Percentiles rank a stretch among this genome's conserved stretches.
These are phyloP conservation scores for Aspergillus proliferans DNA, from an alignment of 2,329 filamentous ascomycete genomes.

Conservation along the genomic window DNA sequence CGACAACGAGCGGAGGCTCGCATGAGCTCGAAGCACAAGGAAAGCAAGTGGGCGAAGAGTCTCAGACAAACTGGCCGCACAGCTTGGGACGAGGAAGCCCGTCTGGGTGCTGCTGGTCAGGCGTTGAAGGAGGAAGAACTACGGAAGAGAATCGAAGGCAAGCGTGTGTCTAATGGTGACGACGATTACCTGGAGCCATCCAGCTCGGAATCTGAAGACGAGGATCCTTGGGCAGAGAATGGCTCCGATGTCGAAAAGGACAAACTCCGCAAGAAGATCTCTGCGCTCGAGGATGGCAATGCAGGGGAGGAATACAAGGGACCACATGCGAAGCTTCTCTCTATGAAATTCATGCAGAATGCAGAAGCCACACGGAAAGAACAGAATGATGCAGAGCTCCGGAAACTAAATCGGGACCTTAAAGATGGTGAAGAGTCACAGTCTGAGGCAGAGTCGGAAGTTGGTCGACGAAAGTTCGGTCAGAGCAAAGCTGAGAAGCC, in stretches of 20 bases:
- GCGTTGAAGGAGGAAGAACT: conserved; percentile 77
- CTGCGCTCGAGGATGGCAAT: conserved; percentile 45
- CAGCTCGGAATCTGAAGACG: conserved; percentile 56
- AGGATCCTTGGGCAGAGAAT: conserved; percentile 54
- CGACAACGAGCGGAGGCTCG: conserved; percentile 73
- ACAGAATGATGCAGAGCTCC: conserved; percentile 71
- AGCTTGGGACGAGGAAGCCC: conserved; percentile 83
- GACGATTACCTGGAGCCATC: conserved; percentile 47
- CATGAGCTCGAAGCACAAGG: conserved; percentile 76
- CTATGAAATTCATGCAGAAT: conserved; percentile 91
- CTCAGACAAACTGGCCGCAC: conserved; percentile 71
- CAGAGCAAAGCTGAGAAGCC: conserved; percentile 25
- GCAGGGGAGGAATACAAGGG: conserved; percentile 30
- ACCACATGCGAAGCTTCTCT: conserved; percentile 62
- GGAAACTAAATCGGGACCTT: conserved; percentile 65
- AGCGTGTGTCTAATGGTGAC: conserved; percentile 56
- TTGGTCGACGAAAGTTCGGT: conserved; percentile 55
- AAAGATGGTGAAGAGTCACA: conserved; percentile 56
- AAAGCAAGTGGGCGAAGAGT: conserved; percentile 89
- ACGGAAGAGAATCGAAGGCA: conserved; percentile 70
- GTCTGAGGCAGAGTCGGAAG: conserved; percentile 45
- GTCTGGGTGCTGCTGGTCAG: conserved; percentile 71
- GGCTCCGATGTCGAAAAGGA: conserved; percentile 30
- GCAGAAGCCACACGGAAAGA: conserved; percentile 73
- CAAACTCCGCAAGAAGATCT: conserved; percentile 36